These are phyloP conservation scores for Amoeboaphelidium protococcarum DNA, from an alignment of 371 early-diverging fungal genomes.

Conservation along the genomic window DNA sequence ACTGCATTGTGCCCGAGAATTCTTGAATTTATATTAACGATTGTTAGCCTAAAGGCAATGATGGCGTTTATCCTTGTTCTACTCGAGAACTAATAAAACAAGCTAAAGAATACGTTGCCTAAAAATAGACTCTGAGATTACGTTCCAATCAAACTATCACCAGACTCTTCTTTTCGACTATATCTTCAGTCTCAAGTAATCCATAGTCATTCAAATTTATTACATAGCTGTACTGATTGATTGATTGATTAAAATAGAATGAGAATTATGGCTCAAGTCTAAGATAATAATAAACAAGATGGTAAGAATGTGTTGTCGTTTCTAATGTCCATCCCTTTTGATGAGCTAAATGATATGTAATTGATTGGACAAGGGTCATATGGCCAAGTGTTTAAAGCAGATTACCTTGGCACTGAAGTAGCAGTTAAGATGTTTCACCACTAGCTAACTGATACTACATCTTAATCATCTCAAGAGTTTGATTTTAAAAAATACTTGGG, in stretches of 20 bases:
- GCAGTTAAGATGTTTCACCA: slow-evolving; percentile 27
- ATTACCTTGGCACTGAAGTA: slow-evolving; percentile 30
- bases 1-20: too few species aligned
- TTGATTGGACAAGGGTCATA: neutral
- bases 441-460: slow-evolving; percentile 5
- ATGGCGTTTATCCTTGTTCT: too few species aligned
- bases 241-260: neutral
- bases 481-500: slow-evolving; percentile 23
- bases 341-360: neutral
- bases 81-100: too few species aligned
- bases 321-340: neutral
- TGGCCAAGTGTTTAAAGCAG: slow-evolving; percentile 3
- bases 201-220: neutral
- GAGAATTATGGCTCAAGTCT: neutral
- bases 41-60: too few species aligned
- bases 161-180: too few species aligned
- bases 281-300: neutral
- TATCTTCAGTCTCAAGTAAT: too few species aligned
- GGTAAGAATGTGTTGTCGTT: neutral
- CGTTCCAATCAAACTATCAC: too few species aligned
- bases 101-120: too few species aligned
- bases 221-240: neutral
- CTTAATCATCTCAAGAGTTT: too few species aligned
- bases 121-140: too few species aligned
- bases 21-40: too few species aligned